phyloP scores from a whole-genome alignment of 164 flowering plant genomes.

The Chimonanthus praecox region DNA sequence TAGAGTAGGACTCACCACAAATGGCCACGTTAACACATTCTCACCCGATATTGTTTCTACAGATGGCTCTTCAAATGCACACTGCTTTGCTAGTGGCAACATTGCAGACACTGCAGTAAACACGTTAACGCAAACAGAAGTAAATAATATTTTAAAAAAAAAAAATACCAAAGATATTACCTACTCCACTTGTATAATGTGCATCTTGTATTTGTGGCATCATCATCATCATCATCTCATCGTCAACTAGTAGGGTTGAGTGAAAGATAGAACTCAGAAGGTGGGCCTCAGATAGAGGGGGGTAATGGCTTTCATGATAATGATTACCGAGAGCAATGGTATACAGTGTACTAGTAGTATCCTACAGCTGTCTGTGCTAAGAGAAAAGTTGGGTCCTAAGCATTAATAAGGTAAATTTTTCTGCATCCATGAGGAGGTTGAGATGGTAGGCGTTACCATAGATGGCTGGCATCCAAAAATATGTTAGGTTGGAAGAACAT shows the following conservation, averaged over 20 bases:
- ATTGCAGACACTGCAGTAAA: slow-evolving; percentile 89
- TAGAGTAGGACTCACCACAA: slow-evolving; percentile 55
- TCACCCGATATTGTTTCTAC: slow-evolving; percentile 92
- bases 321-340: background rate
- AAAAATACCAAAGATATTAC: background rate
- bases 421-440: background rate
- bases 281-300: too few species aligned
- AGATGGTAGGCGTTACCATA: background rate
- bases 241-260: too few species aligned
- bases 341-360: background rate
- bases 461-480: background rate
- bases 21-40: slow-evolving; percentile 94
- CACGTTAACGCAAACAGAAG: background rate
- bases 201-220: background rate
- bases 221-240: too few species aligned
- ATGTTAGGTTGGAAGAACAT: background rate
- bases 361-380: background rate
- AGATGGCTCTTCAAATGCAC: slow-evolving; percentile 97
- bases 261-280: too few species aligned
- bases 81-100: slow-evolving; percentile 93
- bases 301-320: too few species aligned
- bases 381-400: background rate
- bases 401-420: background rate
- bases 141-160: too few species aligned
- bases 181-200: background rate